phyloP scores from a whole-genome alignment of 208 protist species.

The Leishmania guyanensis region DNA sequence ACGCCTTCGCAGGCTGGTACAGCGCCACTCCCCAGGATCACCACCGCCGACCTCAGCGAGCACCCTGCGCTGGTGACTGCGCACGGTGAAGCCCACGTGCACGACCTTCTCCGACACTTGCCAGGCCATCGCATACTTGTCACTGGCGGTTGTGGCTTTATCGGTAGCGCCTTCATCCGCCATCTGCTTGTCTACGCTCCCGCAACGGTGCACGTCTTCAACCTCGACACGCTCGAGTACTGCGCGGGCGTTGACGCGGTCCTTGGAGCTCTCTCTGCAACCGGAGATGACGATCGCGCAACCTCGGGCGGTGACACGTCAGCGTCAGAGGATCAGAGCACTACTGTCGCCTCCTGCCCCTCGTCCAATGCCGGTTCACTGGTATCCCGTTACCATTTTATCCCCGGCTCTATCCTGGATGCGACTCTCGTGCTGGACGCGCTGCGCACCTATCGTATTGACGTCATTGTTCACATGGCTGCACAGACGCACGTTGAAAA shows the following conservation, averaged over 20 bases:
- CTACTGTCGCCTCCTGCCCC: not conserved
- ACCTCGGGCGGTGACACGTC: not conserved
- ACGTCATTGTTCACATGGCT: slow-evolving; percentile 96
- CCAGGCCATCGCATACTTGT: slow-evolving; percentile 62
- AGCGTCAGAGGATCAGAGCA: slow-evolving; percentile 41
- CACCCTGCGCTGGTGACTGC: not conserved
- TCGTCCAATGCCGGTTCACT: not conserved
- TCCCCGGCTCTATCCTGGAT: slow-evolving; percentile 80
- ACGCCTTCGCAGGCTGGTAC: not conserved
- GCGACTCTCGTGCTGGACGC: slow-evolving; percentile 67
- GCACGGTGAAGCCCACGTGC: not conserved
- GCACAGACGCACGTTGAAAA: slow-evolving; percentile 95
- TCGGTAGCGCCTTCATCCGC: slow-evolving; percentile 79
- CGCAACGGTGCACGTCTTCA: slow-evolving; percentile 66
- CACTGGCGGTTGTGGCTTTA: slow-evolving; percentile 85
- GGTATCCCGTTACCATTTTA: slow-evolving; percentile 76
- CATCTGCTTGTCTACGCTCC: slow-evolving; percentile 65
- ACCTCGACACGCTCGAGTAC: slow-evolving; percentile 93
- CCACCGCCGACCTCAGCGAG: not conserved
- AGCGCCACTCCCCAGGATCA: not conserved
- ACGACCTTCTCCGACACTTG: slow-evolving; percentile 24
- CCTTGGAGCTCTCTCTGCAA: slow-evolving; percentile 2
- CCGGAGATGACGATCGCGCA: not conserved
- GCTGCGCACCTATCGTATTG: slow-evolving; percentile 74
- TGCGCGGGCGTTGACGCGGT: slow-evolving; percentile 46